Base-by-base conservation (phyloP, 2,329 filamentous ascomycete genomes). In the Alternaria brassicae region DNA sequence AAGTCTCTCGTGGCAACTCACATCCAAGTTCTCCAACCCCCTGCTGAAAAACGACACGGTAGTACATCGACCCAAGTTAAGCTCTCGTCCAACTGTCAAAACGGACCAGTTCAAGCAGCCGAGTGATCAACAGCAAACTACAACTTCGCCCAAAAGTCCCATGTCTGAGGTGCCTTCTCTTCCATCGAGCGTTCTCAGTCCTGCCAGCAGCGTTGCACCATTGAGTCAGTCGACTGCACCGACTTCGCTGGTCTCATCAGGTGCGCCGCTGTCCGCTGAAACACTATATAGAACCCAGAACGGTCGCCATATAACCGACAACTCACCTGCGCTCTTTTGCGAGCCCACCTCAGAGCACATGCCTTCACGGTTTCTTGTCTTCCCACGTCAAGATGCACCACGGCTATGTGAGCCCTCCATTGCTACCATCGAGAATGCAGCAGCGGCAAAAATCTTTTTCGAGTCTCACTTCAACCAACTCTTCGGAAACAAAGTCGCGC, bases 391-490 rank as follows among this genome's bases (percentile, higher is more conserved):
- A 55, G 73, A 77, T 47, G 68, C 73, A 6, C 72, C 71, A 0
- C 62, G 63, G n/a, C 21, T 74, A 7, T 63, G 67, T 36, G 56
- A 66, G 63, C 79, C 79, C n/a, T 80, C 81, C 2, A 63, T 83
- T 21, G 62, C 73, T 10, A 96, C 93, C 0, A 89, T 92, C 0
- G 94, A 98, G 78, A 88, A 86, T 60, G 86, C 89, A 3, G 88
- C 92, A 0, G 89, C 91, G 0, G 90, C 92, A 41, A 97, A 96
- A 75, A 87, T 96, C 19, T 96, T 88, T 69, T 84, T 98, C 9
- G 95, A 98, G 76, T 92, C 88, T 0, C 87, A 93, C 69, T 97
- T 91, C 80, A 89, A 93, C 67, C 81, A 87, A n/a, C 76, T 92
- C 7, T 81, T 92, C 2, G 79, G 80, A 4, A 81, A 72, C 3